Percentiles rank a stretch among this genome's conserved stretches.
Evolutionary conservation across 1,139 yeast species (phyloP).

Genomic region (Scheffersomyces segobiensis): DNA sequence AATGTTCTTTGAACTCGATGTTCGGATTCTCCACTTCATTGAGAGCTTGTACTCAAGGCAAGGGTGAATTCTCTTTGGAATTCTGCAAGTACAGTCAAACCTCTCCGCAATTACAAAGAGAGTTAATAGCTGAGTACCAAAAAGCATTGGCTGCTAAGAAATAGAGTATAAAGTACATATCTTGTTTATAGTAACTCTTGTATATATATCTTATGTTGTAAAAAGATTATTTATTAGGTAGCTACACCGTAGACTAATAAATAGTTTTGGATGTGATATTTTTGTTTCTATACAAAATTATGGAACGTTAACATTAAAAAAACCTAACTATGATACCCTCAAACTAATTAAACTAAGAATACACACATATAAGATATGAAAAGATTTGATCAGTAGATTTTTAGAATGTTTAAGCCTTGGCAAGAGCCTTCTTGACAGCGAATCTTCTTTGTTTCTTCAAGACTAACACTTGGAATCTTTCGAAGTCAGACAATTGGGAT

Average conservation of each 20-base stretch:
- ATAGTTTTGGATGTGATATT: conserved; percentile 1
- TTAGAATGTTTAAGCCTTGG: conserved; percentile 24
- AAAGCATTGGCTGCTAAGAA: conserved; percentile 23
- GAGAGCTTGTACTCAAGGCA: conserved; percentile 98
- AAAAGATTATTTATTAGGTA: background rate
- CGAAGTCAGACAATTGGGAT: conserved; percentile 91
- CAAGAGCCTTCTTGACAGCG: conserved; percentile 78
- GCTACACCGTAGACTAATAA: background rate
- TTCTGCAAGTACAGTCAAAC: conserved; percentile 92
- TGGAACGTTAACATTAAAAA: conserved; percentile 34
- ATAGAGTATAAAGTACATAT: conserved; percentile 3
- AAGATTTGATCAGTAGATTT: conserved; percentile 18
- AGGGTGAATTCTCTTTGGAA: conserved; percentile 96
- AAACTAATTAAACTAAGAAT: conserved; percentile 31
- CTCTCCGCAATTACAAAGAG: conserved; percentile 85
- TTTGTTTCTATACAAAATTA: conserved; percentile 7
- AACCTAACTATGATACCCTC: conserved; percentile 34
- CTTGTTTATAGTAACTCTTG: conserved; percentile 1
- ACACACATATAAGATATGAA: conserved; percentile 24
- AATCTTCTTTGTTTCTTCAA: conserved; percentile 96
- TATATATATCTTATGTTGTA: background rate
- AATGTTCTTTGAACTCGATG: conserved; percentile 92
- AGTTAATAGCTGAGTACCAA: conserved; percentile 82
- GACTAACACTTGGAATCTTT: conserved; percentile 98
- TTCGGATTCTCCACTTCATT: conserved; percentile 95